Evolutionary conservation across 129 eudicot genomes (phyloP), one percentile per base, ranked within the genome.

Genomic region (Tagetes patula): DNA sequence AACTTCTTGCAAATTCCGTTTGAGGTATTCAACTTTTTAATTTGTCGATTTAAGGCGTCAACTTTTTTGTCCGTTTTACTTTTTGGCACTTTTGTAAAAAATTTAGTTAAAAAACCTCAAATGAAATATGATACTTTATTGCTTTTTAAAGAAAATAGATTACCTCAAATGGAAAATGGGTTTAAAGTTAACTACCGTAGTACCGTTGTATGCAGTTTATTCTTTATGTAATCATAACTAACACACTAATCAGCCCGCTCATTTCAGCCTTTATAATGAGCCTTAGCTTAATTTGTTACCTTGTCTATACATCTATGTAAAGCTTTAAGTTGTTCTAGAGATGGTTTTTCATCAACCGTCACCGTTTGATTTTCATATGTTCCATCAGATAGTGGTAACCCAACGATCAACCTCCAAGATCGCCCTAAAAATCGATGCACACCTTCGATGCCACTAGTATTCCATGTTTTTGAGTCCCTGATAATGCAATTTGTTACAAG

Each of bases 381-480:
- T 77, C 97, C 97, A 69, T 90, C 85, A 43, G 88, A 69, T 61
- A 85, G 80, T 9, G 96, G 91, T 50, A 85, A 86, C 50, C 99
- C 99, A 45, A 90, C 96, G 73, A 90, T 80, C 65, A 94, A 81
- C 74, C 99, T 90, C 99, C 99, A 94, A 11, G 88, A 85, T 78
- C 97, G 85, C 69, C 87, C 93, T 77, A 94, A 78, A 86, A 94
- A 94, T n/a, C 99, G 88, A 88, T 90, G 85, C 10, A 94, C 99
- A 20, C 99, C 99, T 83, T 94, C 99, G 48, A 94, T 94, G 38
- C 99, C 97, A 83, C 97, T 87, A 2, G 96, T 86, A 83, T 91
- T 94, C 99, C 99, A 94, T 79, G 89, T 86, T 87, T 94, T 94
- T 38, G 93, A 84, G 90, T 94, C 99, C 84, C 99, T 94, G 39